Base-by-base conservation (phyloP, 768 basidiomycete genomes). In the Mycena epipterygia region DNA sequence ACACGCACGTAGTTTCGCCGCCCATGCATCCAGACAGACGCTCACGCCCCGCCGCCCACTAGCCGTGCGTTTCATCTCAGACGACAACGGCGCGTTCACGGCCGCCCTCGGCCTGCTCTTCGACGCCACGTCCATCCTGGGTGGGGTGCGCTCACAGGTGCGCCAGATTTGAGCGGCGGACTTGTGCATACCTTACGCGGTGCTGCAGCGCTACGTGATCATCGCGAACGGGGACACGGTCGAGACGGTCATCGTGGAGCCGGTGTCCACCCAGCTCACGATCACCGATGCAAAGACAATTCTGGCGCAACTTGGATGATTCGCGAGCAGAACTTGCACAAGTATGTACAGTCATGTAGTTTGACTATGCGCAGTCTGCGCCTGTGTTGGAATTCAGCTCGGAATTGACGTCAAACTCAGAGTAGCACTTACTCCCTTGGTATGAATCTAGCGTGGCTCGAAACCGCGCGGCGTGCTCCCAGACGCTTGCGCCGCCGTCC, bases 141-240 rank as follows among this genome's bases (percentile, higher is more conserved):
- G 93, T 23, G 87, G 86, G 13, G 88, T 88, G 1, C 91, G 94
- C 49, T 87, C 91, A 57, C 91, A 91, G 86, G 90, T 89, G 73
- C 37, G 79, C 9, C 7, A 8, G 9, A 19, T 49, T 37, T 0
- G n/a, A n/a, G n/a, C 57, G 29, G 16, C 33, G 6, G 14, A 13
- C 21, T 51, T 68, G 65, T 25, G 27, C 19, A 21, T 33, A 23
- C 51, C 16, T 35, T 13, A n/a, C 25, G 14, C 9, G 12, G 19
- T 62, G 21, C 46, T 21, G 6, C 49, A 88, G 81, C 84, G 86
- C 60, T 86, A 81, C 71, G 86, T 80, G 51, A 80, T 89, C 35
- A 62, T 88, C 46, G 79, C 83, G 48, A 85, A 89, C 71, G 84
- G 86, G 64, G 82, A 85, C 75, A 84, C 84, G 70, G 85, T 89